These are phyloP conservation scores for Barnettozyma populi DNA, from an alignment of 805 yeast species.

Conservation along the genomic window DNA sequence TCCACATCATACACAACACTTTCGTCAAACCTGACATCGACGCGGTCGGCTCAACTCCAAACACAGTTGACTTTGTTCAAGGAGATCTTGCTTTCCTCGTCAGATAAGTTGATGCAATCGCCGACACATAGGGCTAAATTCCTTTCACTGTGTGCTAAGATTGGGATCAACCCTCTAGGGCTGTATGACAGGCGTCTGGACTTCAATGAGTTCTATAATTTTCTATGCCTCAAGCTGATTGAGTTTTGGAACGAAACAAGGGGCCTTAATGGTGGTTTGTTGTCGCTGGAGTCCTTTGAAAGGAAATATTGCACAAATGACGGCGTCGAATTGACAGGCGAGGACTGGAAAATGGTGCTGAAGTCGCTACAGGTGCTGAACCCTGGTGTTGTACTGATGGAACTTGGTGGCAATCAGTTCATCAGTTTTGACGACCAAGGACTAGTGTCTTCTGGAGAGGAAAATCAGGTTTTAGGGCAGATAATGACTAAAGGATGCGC, in stretches of 20 bases:
- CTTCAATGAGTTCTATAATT: constrained; percentile 7
- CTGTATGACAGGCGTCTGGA: constrained; percentile 5
- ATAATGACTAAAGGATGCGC: constrained; percentile 5
- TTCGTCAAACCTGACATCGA: constrained; percentile 3
- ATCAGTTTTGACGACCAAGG: constrained; percentile 9
- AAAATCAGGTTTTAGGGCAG: constrained; percentile 2
- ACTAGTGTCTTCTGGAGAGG: constrained; percentile 4
- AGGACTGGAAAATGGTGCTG: constrained; percentile 7
- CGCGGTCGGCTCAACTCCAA: constrained; percentile 5
- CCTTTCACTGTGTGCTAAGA: constrained; percentile 5
- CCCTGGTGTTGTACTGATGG: constrained; percentile 6
- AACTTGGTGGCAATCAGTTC: constrained; percentile 3
- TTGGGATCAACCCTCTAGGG: constrained; percentile 9
- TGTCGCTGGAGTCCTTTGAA: constrained; percentile 5
- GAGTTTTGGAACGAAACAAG: constrained; percentile 13
- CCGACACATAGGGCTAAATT: constrained; percentile 7
- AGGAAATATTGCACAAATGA: constrained; percentile 3
- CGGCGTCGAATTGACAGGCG: background rate
- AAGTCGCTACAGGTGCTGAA: constrained; percentile 3
- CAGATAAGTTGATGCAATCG: constrained; percentile 6
- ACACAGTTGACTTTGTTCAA: constrained; percentile 8
- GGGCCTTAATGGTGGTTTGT: constrained; percentile 9
- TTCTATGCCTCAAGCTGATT: constrained; percentile 7
- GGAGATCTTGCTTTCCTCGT: constrained; percentile 9
- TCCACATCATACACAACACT: constrained; percentile 4